A percentile compares a stretch with the other conserved stretches of the same genome.
These are phyloP conservation scores for Sporothrix sp. DNA, from an alignment of 2,329 filamentous ascomycete species.

Conservation along the genomic window DNA sequence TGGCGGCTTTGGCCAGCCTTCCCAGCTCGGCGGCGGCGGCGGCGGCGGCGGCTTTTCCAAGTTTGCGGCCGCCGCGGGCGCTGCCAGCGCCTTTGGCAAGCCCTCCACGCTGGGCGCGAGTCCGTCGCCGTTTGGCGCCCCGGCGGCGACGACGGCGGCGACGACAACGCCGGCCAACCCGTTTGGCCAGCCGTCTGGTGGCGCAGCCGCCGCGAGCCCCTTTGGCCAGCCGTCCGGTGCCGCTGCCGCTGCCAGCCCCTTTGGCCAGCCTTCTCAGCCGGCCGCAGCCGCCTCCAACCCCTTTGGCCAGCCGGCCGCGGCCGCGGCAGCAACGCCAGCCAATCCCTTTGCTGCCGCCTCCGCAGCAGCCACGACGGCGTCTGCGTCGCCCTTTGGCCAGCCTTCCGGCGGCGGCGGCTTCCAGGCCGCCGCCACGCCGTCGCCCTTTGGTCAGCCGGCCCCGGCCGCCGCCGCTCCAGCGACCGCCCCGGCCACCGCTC, in stretches of 20 bases:
- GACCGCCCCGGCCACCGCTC: background rate
- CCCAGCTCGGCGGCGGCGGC: constrained; percentile 21
- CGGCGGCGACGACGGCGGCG: constrained; percentile 1
- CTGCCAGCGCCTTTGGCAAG: constrained; percentile 21
- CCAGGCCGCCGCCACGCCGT: constrained; percentile 3
- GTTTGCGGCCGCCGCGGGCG: constrained; percentile 18
- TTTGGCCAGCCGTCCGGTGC: constrained; percentile 10
- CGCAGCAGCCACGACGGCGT: background rate
- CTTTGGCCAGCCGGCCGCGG: constrained; percentile 14
- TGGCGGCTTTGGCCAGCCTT: constrained; percentile 30
- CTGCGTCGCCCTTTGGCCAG: constrained; percentile 8
- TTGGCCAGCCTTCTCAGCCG: constrained; percentile 21
- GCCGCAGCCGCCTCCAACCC: constrained; percentile 1
- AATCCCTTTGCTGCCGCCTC: constrained; percentile 5
- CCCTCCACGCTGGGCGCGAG: constrained; percentile 24
- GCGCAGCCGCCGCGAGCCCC: constrained; percentile 4
- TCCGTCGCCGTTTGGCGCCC: constrained; percentile 24
- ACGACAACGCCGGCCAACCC: constrained; percentile 19
- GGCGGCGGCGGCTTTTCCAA: constrained; percentile 21
- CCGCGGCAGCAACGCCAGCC: background rate
- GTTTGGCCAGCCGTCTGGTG: background rate
- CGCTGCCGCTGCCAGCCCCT: constrained; percentile 17
- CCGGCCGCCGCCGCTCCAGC: background rate
- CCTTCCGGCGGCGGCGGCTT: background rate
- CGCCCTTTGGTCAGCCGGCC: constrained; percentile 9